Evolutionary conservation across 2,329 filamentous ascomycete genomes (phyloP).

Genomic region (Curvularia verruculosa): DNA sequence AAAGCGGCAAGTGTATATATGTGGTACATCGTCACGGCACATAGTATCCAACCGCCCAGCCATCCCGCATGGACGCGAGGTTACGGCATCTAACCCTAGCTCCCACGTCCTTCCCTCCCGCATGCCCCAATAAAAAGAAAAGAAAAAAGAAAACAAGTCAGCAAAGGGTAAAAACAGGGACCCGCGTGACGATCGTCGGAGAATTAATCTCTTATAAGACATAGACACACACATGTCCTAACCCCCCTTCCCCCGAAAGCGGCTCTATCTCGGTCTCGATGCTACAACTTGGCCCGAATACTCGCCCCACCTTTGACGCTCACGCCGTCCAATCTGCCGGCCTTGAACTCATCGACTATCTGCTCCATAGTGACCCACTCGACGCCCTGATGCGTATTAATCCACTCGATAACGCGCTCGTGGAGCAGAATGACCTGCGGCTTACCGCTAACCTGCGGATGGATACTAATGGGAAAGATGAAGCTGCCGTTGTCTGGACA

Average conservation of each 20-base stretch:
- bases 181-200: background rate
- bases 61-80: background rate
- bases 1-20: background rate
- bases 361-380: constrained; percentile 50
- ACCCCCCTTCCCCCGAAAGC: too few relatives aligned
- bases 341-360: constrained; percentile 48
- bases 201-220: background rate
- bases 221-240: background rate
- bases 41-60: too few relatives aligned
- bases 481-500: constrained; percentile 51
- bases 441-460: constrained; percentile 57
- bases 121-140: background rate
- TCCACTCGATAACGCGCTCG: constrained; percentile 55
- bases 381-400: constrained; percentile 54
- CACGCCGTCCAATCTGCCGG: constrained; percentile 42
- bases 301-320: constrained; percentile 43
- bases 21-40: too few relatives aligned
- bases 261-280: background rate
- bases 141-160: background rate
- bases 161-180: background rate
- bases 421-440: constrained; percentile 57
- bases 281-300: constrained; percentile 9
- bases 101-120: background rate
- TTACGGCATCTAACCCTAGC: background rate
- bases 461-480: constrained; percentile 56